phyloP scores from a whole-genome alignment of 805 yeast genomes.

The Candida manassasensis region DNA sequence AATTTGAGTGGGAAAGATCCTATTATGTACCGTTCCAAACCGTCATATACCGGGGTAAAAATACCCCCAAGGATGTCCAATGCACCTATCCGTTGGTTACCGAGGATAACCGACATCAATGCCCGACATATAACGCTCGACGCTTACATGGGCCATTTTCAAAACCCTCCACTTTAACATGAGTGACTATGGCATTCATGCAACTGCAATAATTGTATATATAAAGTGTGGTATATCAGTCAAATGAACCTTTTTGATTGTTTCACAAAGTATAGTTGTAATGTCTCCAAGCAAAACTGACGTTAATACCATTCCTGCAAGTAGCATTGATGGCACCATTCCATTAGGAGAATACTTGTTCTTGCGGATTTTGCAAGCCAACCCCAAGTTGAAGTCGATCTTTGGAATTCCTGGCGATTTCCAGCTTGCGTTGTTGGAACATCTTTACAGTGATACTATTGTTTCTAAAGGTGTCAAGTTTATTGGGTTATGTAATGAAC shows the following conservation, averaged over 20 bases:
- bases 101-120: neutral
- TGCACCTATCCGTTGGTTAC: neutral
- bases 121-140: too few relatives aligned
- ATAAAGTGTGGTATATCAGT: neutral
- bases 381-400: slow-evolving; percentile 46
- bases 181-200: neutral
- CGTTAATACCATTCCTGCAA: neutral
- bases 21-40: too few relatives aligned
- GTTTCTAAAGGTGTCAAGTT: slow-evolving; percentile 48
- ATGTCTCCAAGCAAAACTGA: slow-evolving; percentile 5
- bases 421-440: slow-evolving; percentile 63
- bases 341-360: slow-evolving; percentile 67
- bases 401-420: slow-evolving; percentile 84
- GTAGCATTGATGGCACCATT: slow-evolving; percentile 13
- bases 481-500: slow-evolving; percentile 84
- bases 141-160: too few relatives aligned
- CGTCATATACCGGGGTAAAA: too few relatives aligned
- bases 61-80: too few relatives aligned
- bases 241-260: neutral
- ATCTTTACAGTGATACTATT: slow-evolving; percentile 46
- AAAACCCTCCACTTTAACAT: neutral
- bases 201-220: neutral
- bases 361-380: slow-evolving; percentile 49
- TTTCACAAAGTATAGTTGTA: neutral
- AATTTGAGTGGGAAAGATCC: too few relatives aligned